Percentiles rank a stretch among this genome's conserved stretches.
phyloP scores from a whole-genome alignment of 345 rosid genomes.

The Populus davidiana region DNA sequence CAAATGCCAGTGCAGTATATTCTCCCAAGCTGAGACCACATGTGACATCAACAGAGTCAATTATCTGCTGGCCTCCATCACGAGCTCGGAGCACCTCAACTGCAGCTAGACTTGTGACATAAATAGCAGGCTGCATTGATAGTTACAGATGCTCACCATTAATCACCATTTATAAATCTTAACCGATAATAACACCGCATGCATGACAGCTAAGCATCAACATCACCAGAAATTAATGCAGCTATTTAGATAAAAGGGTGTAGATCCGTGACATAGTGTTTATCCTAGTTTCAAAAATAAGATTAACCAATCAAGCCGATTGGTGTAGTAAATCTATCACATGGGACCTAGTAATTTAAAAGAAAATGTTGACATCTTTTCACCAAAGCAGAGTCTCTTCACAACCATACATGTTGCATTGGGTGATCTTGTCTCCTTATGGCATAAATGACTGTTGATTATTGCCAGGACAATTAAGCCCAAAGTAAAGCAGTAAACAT shows the following conservation, averaged over 20 bases:
- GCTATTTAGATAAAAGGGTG: neutral
- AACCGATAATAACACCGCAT: neutral
- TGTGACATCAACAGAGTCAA: slow-evolving; percentile 86
- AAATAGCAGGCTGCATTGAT: slow-evolving; percentile 86
- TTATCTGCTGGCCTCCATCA: slow-evolving; percentile 82
- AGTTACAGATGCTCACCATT: neutral
- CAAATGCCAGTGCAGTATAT: slow-evolving; percentile 93
- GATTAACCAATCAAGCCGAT: neutral
- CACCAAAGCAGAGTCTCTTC: neutral
- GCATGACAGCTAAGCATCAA: neutral
- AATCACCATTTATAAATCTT: neutral
- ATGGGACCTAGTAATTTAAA: neutral
- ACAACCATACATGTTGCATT: neutral
- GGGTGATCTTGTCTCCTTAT: neutral
- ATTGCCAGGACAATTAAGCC: slow-evolving; percentile 3
- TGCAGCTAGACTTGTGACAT: slow-evolving; percentile 97
- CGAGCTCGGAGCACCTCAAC: slow-evolving; percentile 83
- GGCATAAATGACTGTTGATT: neutral
- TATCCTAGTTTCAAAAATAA: neutral
- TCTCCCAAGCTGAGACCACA: slow-evolving; percentile 99
- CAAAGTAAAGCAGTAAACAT: neutral
- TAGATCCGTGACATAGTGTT: neutral
- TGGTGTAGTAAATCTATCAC: neutral
- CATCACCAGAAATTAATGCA: neutral
- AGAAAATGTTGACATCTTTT: neutral